phyloP scores from a whole-genome alignment of 2,329 filamentous ascomycete species.

The Sphaceloma murrayae region DNA sequence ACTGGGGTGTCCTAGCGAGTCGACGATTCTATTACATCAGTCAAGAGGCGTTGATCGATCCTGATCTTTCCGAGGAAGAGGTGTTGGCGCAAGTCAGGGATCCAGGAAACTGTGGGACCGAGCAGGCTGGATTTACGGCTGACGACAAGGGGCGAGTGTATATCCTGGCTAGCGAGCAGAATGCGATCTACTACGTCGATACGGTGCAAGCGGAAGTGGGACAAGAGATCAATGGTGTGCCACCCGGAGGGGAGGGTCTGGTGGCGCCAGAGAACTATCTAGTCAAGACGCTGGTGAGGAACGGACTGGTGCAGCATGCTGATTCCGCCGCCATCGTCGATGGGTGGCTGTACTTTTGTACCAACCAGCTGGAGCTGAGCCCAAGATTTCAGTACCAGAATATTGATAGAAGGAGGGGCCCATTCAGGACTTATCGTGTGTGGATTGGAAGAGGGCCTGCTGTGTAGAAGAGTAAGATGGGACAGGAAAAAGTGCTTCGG shows the following conservation, averaged over 20 bases:
- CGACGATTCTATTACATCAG: conserved; percentile 35
- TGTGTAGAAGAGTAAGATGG: conserved; percentile 23
- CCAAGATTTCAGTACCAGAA: conserved; percentile 33
- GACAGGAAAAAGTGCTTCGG: no score
- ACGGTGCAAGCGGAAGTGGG: conserved; percentile 30
- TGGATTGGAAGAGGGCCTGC: conserved; percentile 33
- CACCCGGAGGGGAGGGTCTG: conserved; percentile 27
- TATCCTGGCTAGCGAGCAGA: conserved; percentile 36
- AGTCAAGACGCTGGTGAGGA: conserved; percentile 34
- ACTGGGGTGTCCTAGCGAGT: conserved; percentile 36
- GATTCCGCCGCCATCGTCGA: conserved; percentile 34
- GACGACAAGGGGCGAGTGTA: conserved; percentile 36
- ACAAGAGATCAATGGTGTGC: conserved; percentile 29
- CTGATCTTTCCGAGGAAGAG: conserved; percentile 28
- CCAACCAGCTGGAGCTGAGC: conserved; percentile 33
- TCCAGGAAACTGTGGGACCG: conserved; percentile 33
- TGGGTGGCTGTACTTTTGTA: conserved; percentile 37
- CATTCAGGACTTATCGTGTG: conserved; percentile 30
- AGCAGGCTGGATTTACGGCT: conserved; percentile 37
- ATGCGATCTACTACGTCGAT: conserved; percentile 38
- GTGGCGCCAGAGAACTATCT: conserved; percentile 31
- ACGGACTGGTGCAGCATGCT: conserved; percentile 36
- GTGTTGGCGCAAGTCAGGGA: conserved; percentile 31
- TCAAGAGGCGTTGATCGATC: conserved; percentile 29
- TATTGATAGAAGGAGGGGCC: conserved; percentile 30